phyloP scores from a whole-genome alignment of 768 basidiomycete genomes.

The Termitomyces sp. region DNA sequence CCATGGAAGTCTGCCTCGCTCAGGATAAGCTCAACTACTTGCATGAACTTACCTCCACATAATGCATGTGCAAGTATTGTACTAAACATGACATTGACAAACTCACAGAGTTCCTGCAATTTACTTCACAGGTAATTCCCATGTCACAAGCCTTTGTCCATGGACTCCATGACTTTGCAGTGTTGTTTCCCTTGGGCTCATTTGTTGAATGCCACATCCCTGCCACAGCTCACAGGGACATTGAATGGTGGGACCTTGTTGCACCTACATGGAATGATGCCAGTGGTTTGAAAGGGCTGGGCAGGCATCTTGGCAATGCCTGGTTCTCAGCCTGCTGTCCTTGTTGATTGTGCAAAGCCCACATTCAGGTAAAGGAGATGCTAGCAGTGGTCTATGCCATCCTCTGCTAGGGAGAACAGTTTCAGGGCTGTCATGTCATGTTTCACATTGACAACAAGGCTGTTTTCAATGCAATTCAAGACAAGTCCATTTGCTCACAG shows the following conservation, averaged over 20 bases:
- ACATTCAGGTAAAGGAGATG: background rate
- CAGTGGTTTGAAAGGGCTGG: background rate
- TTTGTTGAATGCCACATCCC: too few relatives aligned
- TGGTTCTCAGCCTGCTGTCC: background rate
- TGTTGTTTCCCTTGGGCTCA: background rate
- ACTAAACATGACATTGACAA: background rate
- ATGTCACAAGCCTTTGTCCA: background rate
- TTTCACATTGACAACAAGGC: background rate
- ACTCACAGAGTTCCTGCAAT: background rate
- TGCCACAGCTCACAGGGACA: background rate
- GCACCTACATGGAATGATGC: background rate
- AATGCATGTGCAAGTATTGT: background rate
- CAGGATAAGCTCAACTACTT: background rate
- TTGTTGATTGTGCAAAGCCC: too few relatives aligned
- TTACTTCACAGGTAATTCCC: background rate
- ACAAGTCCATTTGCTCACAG: background rate
- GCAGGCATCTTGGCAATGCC: accelerated
- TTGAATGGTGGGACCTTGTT: background rate
- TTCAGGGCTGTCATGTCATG: background rate
- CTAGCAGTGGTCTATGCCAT: background rate
- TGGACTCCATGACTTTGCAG: background rate
- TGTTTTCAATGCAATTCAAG: too few relatives aligned
- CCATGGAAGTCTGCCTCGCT: background rate
- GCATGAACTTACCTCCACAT: too few relatives aligned
- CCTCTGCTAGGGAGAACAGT: background rate